Base-by-base conservation (phyloP, 176 grass and related monocot species). In the Paspalum notatum region DNA sequence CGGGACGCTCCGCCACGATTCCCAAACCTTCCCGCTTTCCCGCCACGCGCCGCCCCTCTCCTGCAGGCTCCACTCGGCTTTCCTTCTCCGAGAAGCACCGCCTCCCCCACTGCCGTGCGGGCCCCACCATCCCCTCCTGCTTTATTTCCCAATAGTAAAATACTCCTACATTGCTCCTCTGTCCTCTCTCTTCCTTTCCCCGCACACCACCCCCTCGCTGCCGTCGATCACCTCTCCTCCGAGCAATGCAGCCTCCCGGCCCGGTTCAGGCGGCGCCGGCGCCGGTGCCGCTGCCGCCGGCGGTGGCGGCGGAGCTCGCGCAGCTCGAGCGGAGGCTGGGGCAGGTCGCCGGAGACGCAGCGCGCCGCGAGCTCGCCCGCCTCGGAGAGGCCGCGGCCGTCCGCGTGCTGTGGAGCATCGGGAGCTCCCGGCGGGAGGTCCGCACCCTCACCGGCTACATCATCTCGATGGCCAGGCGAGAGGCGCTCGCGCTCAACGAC, bases 391-490 rank as follows among this genome's bases (percentile, higher is more conserved):
- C 43, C 4, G 26, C 62, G 10, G 70, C 70, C 20, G 41, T 64
- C 32, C 62, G 62, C 42, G 77, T 81, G 61, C 84, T 86, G 27
- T 77, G 84, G 15, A 49, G 20, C 61, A 16, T 86, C 27, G 60
- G 15, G 43, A 63, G 80, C 70, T 41, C 27, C 16, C 66, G 11
- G 3, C 55, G 0, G 60, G 42, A 16, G 25, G 71, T 60, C 9
- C 63, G 54, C n/a, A 68, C 40, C 49, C 42, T 86, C 10, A 68
- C 84, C 13, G 50, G n/a, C 60, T 80, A 15, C 84, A 68, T 86
- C 77, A 21, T 8, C 14, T 5, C 18, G 6, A 16, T 81, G 9
- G 84, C 51, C 26, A 39, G 22, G 6, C 14, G 39, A 60, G 77
- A 86, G 70, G 20, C 12, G 65, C 22, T 45, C 9, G 22, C 21